Evolutionary conservation across 1,284 basidiomycete species (phyloP), one percentile per base, ranked within the genome.

Genomic region (Meira miltonrushii): DNA sequence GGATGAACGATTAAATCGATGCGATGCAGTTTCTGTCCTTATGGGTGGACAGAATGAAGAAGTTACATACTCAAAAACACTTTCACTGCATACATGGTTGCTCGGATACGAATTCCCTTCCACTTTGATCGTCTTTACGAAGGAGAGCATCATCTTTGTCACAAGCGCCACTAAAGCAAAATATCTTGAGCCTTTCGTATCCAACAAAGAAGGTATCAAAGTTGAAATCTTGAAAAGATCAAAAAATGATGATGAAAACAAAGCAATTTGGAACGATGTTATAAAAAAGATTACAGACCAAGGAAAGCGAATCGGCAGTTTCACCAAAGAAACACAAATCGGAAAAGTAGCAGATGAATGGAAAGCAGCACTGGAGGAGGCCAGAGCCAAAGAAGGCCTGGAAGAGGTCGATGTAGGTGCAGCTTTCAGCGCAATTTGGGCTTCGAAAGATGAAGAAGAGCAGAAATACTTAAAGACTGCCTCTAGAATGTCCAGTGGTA

Each of bases 41-140:
- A 48, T 48, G 46, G 46, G 50, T 39, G 50, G 50, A 8, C 50
- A 53, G 15, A 53, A 41, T 19, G 50, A 39, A 13, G 50, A 39
- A 5, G 50, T 39, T 5, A 13, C 38, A 37, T 53, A 41, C 28
- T 53, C 50, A 48, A 48, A 48, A 23, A 21, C 46, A 23, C 17
- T 23, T 48, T 48, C 46, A 25, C 46, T 48, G 5, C 46, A 48
- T 48, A 92, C 90, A 69, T 96, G 91, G 88, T 83, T 97, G 9
- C 84, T 97, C 38, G 94, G 92, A 23, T 97, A 92, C 79, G 94
- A 97, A 79, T 97, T 97, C 75, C 93, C 93, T 0, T 92, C 91
- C 0, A 96, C 93, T 0, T 82, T 97, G 46, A 85, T 93, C 59
- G 80, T 94, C 39, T 88, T 97, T 68, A 84, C 87, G 67, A 68